phyloP scores from a whole-genome alignment of 805 yeast species.

The Candida namnaoensis region DNA sequence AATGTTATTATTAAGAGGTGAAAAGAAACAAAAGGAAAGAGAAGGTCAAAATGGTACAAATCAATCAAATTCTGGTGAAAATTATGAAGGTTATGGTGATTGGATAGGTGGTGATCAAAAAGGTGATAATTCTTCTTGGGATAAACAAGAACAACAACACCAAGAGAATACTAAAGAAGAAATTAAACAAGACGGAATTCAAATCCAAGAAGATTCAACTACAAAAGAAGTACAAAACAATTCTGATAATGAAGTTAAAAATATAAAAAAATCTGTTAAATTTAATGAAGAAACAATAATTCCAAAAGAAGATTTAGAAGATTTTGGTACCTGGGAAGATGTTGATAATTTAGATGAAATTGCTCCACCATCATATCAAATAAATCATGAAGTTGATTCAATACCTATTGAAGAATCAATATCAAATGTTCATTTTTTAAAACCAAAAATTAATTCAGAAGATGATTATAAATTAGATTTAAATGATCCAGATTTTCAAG shows the following conservation, averaged over 20 bases:
- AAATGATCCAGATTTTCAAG: slow-evolving; percentile 71
- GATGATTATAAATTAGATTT: slow-evolving; percentile 40
- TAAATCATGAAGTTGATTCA: slow-evolving; percentile 35
- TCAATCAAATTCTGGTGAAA: slow-evolving; percentile 6
- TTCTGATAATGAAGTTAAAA: slow-evolving; percentile 7
- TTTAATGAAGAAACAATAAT: slow-evolving; percentile 1
- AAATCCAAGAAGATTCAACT: too few relatives aligned
- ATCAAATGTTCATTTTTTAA: slow-evolving; percentile 56
- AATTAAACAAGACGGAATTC: too few relatives aligned
- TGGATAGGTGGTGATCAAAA: slow-evolving; percentile 21
- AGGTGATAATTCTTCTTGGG: slow-evolving; percentile 14
- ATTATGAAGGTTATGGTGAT: slow-evolving; percentile 17
- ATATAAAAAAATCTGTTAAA: not conserved
- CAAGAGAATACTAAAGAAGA: too few relatives aligned
- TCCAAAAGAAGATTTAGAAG: slow-evolving; percentile 2
- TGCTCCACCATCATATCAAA: slow-evolving; percentile 40
- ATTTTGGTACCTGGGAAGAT: slow-evolving; percentile 41
- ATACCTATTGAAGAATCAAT: slow-evolving; percentile 32
- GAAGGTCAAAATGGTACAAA: slow-evolving; percentile 27
- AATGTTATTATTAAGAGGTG: slow-evolving; percentile 47
- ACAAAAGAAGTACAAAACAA: too few relatives aligned
- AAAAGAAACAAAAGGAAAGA: slow-evolving; percentile 34
- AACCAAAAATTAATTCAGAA: slow-evolving; percentile 28
- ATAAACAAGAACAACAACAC: not conserved
- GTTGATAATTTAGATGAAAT: slow-evolving; percentile 39